Evolutionary conservation across 345 rosid species (phyloP).

Genomic region (Lepidium didymum): DNA sequence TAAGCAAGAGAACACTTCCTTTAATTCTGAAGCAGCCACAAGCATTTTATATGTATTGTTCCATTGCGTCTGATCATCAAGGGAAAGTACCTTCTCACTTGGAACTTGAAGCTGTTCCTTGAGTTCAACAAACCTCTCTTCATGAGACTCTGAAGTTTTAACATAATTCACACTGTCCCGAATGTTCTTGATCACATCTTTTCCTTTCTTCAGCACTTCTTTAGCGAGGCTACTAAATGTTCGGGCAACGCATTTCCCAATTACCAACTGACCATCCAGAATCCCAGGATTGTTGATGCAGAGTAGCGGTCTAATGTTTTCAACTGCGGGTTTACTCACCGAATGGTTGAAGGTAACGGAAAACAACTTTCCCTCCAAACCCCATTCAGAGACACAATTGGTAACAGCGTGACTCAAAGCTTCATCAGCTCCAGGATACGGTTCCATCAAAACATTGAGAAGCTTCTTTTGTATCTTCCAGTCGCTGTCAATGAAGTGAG

Average conservation of each 20-base stretch:
- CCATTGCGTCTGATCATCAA: slow-evolving; percentile 80
- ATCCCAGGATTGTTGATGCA: slow-evolving; percentile 61
- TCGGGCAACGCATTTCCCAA: slow-evolving; percentile 61
- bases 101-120: slow-evolving; percentile 89
- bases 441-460: slow-evolving; percentile 88
- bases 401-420: slow-evolving; percentile 77
- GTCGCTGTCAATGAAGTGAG: slow-evolving; percentile 67
- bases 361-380: slow-evolving; percentile 71
- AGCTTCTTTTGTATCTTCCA: slow-evolving; percentile 74
- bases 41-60: slow-evolving; percentile 81
- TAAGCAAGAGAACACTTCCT: slow-evolving; percentile 86
- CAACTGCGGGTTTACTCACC: slow-evolving; percentile 43
- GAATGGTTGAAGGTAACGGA: slow-evolving; percentile 62
- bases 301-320: slow-evolving; percentile 58
- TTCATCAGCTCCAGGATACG: slow-evolving; percentile 59
- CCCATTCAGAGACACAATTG: slow-evolving; percentile 79
- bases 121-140: slow-evolving; percentile 82
- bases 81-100: slow-evolving; percentile 50
- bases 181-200: slow-evolving; percentile 57
- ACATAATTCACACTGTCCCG: slow-evolving; percentile 78
- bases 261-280: slow-evolving; percentile 71
- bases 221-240: slow-evolving; percentile 53
- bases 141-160: slow-evolving; percentile 75
- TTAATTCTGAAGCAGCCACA: slow-evolving; percentile 71
- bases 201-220: slow-evolving; percentile 48